A percentile compares a stretch with the other conserved stretches of the same genome.
Evolutionary conservation across 257 asterid genomes (phyloP).

Genomic region (Penstemon barbatus): DNA sequence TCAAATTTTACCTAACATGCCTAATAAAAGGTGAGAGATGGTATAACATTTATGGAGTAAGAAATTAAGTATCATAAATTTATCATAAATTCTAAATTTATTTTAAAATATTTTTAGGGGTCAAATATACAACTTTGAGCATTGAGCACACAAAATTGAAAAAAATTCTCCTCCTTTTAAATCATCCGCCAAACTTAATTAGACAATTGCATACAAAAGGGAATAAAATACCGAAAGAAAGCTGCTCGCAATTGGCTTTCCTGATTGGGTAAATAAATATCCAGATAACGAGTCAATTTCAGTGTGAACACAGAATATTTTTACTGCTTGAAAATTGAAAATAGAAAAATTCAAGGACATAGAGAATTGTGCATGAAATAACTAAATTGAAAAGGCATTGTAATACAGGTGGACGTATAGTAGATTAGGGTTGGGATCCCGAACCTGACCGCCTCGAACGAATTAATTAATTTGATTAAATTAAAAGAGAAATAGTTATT

Average conservation of each 20-base stretch:
- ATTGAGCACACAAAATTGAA: neutral
- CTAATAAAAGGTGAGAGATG: too few relatives aligned
- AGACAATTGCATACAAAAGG: neutral
- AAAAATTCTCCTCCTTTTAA: neutral
- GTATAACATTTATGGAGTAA: too few relatives aligned
- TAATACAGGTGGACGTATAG: neutral
- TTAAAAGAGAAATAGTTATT: neutral
- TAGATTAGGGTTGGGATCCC: slow-evolving; percentile 38
- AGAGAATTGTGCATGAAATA: neutral
- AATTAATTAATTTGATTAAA: slow-evolving; percentile 36
- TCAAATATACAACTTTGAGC: too few relatives aligned
- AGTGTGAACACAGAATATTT: slow-evolving; percentile 16
- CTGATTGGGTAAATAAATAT: slow-evolving; percentile 21
- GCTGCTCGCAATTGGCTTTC: slow-evolving; percentile 30
- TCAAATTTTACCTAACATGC: neutral
- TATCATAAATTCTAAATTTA: too few relatives aligned
- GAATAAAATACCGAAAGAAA: slow-evolving; percentile 12
- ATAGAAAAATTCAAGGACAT: neutral
- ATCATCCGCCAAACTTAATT: slow-evolving; percentile 10
- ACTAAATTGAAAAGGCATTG: neutral
- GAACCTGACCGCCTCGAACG: slow-evolving; percentile 39
- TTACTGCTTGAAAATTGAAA: neutral
- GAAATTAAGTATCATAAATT: too few relatives aligned
- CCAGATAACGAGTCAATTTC: slow-evolving; percentile 14
- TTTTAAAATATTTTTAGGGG: too few relatives aligned